Conservation (phyloP, 345 rosid genomes). For the Lepidium africanum region DNA sequence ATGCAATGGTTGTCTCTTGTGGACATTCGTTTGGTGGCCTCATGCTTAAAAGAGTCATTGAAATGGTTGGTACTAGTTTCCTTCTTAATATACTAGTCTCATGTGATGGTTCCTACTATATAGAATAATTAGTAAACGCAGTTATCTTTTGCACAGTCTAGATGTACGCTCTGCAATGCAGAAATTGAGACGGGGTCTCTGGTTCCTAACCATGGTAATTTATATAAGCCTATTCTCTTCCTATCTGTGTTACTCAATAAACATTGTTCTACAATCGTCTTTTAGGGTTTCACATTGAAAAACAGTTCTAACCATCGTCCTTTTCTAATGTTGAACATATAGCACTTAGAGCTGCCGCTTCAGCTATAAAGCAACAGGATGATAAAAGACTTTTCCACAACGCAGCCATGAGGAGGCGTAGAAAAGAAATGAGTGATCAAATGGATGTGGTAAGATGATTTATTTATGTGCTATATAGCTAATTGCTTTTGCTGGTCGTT, state of each 20-base stretch:
- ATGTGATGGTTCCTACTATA: conserved; percentile 8
- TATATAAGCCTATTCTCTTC: conserved; percentile 12
- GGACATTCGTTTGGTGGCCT: conserved; percentile 99
- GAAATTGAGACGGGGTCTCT: conserved; percentile 64
- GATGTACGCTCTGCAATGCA: conserved; percentile 83
- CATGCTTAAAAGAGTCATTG: conserved; percentile 84
- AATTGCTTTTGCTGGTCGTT: neutral
- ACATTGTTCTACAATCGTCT: neutral
- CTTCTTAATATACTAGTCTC: conserved; percentile 4
- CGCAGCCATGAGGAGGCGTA: conserved; percentile 82
- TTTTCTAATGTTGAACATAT: conserved; percentile 15
- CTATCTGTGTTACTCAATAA: neutral
- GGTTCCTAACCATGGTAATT: conserved; percentile 81
- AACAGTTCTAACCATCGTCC: neutral
- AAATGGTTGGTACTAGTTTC: conserved; percentile 47
- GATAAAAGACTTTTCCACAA: conserved; percentile 85
- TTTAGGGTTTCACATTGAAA: neutral
- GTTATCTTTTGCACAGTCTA: conserved; percentile 62
- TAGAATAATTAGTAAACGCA: conserved; percentile 25
- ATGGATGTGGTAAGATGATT: conserved; percentile 55
- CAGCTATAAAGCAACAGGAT: conserved; percentile 85
- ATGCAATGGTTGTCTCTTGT: conserved; percentile 85
- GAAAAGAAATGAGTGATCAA: conserved; percentile 88
- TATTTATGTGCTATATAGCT: conserved; percentile 36
- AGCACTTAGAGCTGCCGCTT: conserved; percentile 98